phyloP scores from a whole-genome alignment of 208 protist species.

The Crithidia mellificae region DNA sequence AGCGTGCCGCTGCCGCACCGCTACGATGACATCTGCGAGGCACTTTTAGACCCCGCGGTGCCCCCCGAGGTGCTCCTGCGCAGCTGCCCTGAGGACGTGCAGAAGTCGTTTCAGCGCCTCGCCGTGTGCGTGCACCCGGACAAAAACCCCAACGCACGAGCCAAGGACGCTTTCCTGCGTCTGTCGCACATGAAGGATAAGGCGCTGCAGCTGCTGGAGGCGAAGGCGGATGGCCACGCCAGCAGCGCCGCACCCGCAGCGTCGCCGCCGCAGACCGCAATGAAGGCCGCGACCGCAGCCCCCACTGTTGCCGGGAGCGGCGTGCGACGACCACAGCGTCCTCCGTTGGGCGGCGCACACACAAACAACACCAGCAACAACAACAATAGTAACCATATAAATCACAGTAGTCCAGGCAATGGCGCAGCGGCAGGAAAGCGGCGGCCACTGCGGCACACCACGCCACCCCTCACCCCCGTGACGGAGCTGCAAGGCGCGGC shows the following conservation, averaged over 20 bases:
- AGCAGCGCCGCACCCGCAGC: neutral
- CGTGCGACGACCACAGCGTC: slow-evolving; percentile 1
- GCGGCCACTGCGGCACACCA: neutral
- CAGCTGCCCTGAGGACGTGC: slow-evolving; percentile 44
- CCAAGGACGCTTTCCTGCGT: slow-evolving; percentile 78
- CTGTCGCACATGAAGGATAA: slow-evolving; percentile 54
- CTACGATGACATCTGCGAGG: slow-evolving; percentile 77
- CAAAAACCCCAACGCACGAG: slow-evolving; percentile 77
- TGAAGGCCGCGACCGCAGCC: neutral
- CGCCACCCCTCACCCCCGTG: slow-evolving; percentile 6
- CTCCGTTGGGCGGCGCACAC: neutral
- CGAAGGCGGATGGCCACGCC: neutral
- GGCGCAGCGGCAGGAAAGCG: slow-evolving; percentile 1
- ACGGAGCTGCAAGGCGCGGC: neutral
- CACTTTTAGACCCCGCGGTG: slow-evolving; percentile 71
- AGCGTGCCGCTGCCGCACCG: slow-evolving; percentile 74
- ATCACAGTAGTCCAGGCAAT: too few species aligned
- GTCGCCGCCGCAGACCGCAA: neutral
- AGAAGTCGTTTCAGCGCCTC: slow-evolving; percentile 75
- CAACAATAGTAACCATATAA: neutral
- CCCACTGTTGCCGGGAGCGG: neutral
- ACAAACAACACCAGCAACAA: neutral
- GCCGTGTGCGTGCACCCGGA: slow-evolving; percentile 84
- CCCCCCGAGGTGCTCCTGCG: slow-evolving; percentile 48
- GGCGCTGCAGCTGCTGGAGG: slow-evolving; percentile 42